phyloP scores from a whole-genome alignment of 2,329 filamentous ascomycete genomes.

The Ophiocordyceps camponoti-floridani region DNA sequence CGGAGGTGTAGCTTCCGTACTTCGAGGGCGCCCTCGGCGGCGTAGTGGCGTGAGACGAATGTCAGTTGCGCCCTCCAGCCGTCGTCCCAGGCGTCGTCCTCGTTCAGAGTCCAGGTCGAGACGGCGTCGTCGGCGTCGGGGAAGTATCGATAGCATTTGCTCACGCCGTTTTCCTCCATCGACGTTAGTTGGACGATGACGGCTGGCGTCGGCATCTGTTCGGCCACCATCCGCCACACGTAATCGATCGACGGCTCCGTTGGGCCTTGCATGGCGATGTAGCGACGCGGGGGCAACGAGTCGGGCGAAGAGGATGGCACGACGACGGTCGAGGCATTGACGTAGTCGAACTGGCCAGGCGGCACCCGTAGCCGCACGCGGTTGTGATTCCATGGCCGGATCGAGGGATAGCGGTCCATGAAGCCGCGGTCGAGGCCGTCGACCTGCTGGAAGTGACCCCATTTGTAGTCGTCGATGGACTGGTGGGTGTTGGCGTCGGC shows the following conservation, averaged over 20 bases:
- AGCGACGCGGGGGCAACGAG: constrained; percentile 29
- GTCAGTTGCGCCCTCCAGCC: constrained; percentile 51
- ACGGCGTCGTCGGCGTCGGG: constrained; percentile 35
- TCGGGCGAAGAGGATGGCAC: constrained; percentile 27
- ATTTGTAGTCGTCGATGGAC: constrained; percentile 12
- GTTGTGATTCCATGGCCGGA: constrained; percentile 79
- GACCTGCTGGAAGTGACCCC: constrained; percentile 17
- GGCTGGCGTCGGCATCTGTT: constrained; percentile 51
- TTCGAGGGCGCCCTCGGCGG: constrained; percentile 42
- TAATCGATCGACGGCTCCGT: constrained; percentile 59
- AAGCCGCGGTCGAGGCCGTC: constrained; percentile 11
- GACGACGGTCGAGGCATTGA: constrained; percentile 61
- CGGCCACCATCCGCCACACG: constrained; percentile 90
- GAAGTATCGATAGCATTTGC: constrained; percentile 87
- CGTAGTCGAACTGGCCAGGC: constrained; percentile 55
- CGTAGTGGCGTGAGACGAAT: constrained; percentile 43
- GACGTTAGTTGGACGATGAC: constrained; percentile 93
- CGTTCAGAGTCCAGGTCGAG: constrained; percentile 38
- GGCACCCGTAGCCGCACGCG: constrained; percentile 67
- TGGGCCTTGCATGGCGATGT: constrained; percentile 90
- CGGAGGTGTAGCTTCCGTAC: constrained; percentile 53
- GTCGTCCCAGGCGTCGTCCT: constrained; percentile 45
- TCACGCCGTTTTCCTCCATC: constrained; percentile 55
- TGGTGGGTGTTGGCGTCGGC: constrained; percentile 20
- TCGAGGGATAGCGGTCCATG: constrained; percentile 75